These are phyloP conservation scores for Mycena galericulata DNA, from an alignment of 768 basidiomycete genomes.

Conservation along the genomic window DNA sequence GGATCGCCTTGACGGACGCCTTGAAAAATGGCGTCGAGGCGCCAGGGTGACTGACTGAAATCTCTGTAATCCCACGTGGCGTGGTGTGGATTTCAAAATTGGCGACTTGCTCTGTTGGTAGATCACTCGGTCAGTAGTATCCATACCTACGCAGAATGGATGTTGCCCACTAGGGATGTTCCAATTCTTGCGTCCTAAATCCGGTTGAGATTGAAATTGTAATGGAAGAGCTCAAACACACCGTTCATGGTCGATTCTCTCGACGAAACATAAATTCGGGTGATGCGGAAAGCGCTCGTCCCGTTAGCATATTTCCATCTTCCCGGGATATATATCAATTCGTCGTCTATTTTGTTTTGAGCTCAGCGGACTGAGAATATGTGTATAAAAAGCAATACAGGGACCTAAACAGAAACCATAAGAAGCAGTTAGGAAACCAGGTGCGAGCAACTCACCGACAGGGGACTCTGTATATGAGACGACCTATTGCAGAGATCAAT, in stretches of 20 bases:
- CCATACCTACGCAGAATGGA: not conserved
- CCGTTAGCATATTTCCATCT: conserved; percentile 47
- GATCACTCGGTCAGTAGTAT: not conserved
- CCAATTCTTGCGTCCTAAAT: conserved; percentile 48
- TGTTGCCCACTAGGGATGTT: conserved; percentile 47
- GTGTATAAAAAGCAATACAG: conserved; percentile 28
- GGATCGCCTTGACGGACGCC: conserved; percentile 42
- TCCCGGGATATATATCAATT: conserved; percentile 49
- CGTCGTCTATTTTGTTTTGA: conserved; percentile 42
- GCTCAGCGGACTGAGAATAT: not conserved
- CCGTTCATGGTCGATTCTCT: conserved; percentile 46
- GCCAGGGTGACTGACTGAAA: conserved; percentile 41
- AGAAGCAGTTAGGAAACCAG: not conserved
- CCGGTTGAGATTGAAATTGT: not conserved
- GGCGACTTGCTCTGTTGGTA: conserved; percentile 44
- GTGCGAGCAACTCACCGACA: conserved; percentile 38
- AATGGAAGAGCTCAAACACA: conserved; percentile 14
- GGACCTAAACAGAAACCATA: conserved; percentile 38
- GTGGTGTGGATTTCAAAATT: conserved; percentile 41
- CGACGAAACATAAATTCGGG: conserved; percentile 50
- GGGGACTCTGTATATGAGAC: conserved; percentile 47
- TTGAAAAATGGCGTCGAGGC: conserved; percentile 45
- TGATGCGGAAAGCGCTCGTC: conserved; percentile 43
- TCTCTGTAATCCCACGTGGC: conserved; percentile 35
- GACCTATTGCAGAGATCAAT: conserved; percentile 32